Evolutionary conservation across 768 basidiomycete genomes (phyloP).

Genomic region (Antrodiella citrinella): DNA sequence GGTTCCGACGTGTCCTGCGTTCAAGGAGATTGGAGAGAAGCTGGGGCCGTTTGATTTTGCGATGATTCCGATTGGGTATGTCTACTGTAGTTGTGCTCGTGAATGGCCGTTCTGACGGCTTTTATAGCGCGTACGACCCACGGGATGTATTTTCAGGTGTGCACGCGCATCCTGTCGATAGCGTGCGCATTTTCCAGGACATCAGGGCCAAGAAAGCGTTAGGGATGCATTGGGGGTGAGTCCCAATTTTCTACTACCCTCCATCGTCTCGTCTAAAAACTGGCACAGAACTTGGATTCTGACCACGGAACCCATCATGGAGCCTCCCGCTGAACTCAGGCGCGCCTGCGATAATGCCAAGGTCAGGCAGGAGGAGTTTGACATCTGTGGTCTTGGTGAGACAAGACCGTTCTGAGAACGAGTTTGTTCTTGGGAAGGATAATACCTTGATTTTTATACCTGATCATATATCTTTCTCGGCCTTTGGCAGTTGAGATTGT

Average conservation of each 20-base stretch:
- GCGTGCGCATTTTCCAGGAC: constrained; percentile 60
- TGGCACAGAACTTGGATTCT: constrained; percentile 42
- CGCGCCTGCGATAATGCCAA: constrained; percentile 44
- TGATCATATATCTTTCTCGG: no score
- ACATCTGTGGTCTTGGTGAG: constrained; percentile 53
- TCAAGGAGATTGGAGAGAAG: constrained; percentile 57
- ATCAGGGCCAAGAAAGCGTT: constrained; percentile 49
- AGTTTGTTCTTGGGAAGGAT: no score
- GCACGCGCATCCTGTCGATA: constrained; percentile 61
- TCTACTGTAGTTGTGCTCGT: no score
- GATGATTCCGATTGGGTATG: constrained; percentile 62
- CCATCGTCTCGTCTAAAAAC: background rate
- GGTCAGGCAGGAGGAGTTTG: constrained; percentile 47
- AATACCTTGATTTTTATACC: no score
- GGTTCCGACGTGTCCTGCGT: constrained; percentile 62
- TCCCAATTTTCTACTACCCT: constrained; percentile 1
- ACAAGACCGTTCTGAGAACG: constrained; percentile 31
- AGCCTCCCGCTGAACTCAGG: constrained; percentile 49
- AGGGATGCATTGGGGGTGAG: constrained; percentile 67
- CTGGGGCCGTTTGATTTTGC: constrained; percentile 63
- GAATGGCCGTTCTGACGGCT: no score
- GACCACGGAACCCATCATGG: constrained; percentile 46
- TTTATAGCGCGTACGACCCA: constrained; percentile 48
- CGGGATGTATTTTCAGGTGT: constrained; percentile 48
- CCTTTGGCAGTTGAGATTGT: no score